Conservation (phyloP, 176 grass and related monocot species). For the Oropetium thomaeum region DNA sequence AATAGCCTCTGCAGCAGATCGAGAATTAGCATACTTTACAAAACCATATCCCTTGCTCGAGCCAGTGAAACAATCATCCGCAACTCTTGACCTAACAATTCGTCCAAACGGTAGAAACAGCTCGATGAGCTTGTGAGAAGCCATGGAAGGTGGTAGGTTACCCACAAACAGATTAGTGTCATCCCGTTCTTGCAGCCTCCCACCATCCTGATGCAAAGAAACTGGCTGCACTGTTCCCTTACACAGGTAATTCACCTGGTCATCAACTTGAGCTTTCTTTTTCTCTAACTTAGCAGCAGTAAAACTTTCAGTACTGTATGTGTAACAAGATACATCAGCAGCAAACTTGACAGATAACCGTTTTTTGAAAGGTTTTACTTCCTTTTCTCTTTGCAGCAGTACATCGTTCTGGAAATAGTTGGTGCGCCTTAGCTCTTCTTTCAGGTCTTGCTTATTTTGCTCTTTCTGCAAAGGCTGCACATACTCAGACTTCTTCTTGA, state of each 20-base stretch:
- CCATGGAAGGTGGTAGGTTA: slow-evolving; percentile 37
- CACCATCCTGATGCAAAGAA: background rate
- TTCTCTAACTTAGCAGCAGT: slow-evolving; percentile 41
- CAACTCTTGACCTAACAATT: slow-evolving; percentile 45
- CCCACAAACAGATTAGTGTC: slow-evolving; percentile 46
- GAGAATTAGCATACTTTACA: slow-evolving; percentile 54
- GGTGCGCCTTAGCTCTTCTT: background rate
- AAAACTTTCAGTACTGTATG: slow-evolving; percentile 32
- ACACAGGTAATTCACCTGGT: slow-evolving; percentile 17
- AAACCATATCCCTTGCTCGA: slow-evolving; percentile 65
- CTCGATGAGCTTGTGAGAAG: slow-evolving; percentile 43
- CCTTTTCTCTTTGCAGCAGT: background rate
- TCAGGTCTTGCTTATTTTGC: slow-evolving; percentile 10
- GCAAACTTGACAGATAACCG: slow-evolving; percentile 38
- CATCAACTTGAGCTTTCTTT: slow-evolving; percentile 48
- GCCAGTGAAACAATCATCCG: slow-evolving; percentile 50
- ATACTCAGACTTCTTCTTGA: background rate
- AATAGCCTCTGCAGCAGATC: slow-evolving; percentile 45
- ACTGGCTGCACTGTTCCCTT: slow-evolving; percentile 37
- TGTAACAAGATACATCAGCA: slow-evolving; percentile 35
- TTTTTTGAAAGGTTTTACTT: slow-evolving; percentile 32
- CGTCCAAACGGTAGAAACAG: slow-evolving; percentile 54
- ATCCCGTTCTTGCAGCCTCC: slow-evolving; percentile 27
- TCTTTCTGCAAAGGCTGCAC: slow-evolving; percentile 9
- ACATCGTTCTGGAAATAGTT: slow-evolving; percentile 1